These are phyloP conservation scores for Aspergillus haitiensis DNA, from an alignment of 495 filamentous ascomycete genomes.

Conservation along the genomic window DNA sequence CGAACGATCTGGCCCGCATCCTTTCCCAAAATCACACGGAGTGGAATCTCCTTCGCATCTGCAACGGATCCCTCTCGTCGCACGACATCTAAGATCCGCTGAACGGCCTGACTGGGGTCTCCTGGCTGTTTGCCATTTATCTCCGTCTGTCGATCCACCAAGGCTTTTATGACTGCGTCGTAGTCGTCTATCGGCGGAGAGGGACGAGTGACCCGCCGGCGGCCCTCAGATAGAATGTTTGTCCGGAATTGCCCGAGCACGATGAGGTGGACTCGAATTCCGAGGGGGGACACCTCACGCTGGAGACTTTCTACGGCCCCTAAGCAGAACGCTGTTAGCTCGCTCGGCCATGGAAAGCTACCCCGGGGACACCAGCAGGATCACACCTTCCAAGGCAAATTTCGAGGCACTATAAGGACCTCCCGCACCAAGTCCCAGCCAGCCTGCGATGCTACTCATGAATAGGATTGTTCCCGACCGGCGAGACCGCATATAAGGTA, in stretches of 20 bases:
- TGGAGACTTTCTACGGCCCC: conserved; percentile 46
- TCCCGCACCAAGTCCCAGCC: conserved; percentile 36
- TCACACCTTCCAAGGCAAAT: conserved; percentile 48
- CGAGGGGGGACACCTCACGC: conserved; percentile 41
- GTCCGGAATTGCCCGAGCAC: conserved; percentile 51
- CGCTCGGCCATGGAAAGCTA: no score
- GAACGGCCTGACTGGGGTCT: conserved; percentile 35
- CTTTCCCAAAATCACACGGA: conserved; percentile 34
- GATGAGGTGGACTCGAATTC: conserved; percentile 22
- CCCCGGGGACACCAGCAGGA: no score
- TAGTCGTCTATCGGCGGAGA: background rate
- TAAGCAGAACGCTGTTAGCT: conserved; percentile 6
- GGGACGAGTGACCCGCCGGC: background rate
- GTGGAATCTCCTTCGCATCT: conserved; percentile 33
- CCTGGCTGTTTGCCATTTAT: conserved; percentile 38
- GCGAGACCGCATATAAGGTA: conserved; percentile 47
- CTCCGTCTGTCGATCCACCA: background rate
- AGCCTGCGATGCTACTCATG: conserved; percentile 46
- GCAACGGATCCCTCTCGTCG: conserved; percentile 32
- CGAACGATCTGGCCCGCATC: conserved; percentile 37
- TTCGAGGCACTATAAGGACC: conserved; percentile 54
- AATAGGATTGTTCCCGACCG: conserved; percentile 44
- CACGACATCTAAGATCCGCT: conserved; percentile 42
- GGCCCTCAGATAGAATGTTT: conserved; percentile 27
- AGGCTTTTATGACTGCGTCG: background rate